Evolutionary conservation across 2,329 filamentous ascomycete genomes (phyloP), one percentile per base, ranked within the genome.

Genomic region (Dryadomyces quercivorus): DNA sequence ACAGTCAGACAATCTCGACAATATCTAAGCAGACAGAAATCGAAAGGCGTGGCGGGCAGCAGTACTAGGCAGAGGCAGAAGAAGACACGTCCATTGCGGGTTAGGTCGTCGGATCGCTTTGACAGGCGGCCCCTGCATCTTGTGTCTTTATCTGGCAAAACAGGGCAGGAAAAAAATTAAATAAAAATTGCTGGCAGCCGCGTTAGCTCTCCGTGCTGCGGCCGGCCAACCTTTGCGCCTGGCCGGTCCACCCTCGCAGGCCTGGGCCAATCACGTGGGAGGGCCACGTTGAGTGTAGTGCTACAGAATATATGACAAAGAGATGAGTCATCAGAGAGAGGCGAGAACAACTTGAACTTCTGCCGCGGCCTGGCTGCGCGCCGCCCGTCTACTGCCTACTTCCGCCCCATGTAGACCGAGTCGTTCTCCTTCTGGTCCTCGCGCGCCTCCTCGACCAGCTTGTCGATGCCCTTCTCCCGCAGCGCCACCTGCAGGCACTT

Each of bases 341-440:
- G n/a, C n/a, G n/a, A n/a, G n/a, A n/a, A n/a, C n/a, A n/a, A n/a
- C n/a, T n/a, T n/a, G n/a, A n/a, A n/a, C n/a, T n/a, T n/a, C n/a
- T n/a, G n/a, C n/a, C n/a, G n/a, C n/a, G n/a, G n/a, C n/a, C n/a
- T n/a, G n/a, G n/a, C n/a, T n/a, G n/a, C n/a, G n/a, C n/a, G n/a
- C n/a, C n/a, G n/a, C n/a, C n/a, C n/a, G n/a, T n/a, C n/a, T n/a
- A n/a, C n/a, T n/a, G n/a, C n/a, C n/a, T 40, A 40, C 36, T 58
- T 58, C 49, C 69, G 65, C n/a, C 67, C 67, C 55, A 73, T 65
- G 56, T 86, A 80, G 60, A 85, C 75, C 12, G 81, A 73, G 66
- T 97, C 92, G 59, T 88, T 93, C 61, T 97, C 93, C 63, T 83
- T 88, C 63, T 88, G 91, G 64, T 91, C 88, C 61, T 93, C 89